These are phyloP conservation scores for Flaveria trinervia DNA, from an alignment of 129 eudicot genomes.

Conservation along the genomic window DNA sequence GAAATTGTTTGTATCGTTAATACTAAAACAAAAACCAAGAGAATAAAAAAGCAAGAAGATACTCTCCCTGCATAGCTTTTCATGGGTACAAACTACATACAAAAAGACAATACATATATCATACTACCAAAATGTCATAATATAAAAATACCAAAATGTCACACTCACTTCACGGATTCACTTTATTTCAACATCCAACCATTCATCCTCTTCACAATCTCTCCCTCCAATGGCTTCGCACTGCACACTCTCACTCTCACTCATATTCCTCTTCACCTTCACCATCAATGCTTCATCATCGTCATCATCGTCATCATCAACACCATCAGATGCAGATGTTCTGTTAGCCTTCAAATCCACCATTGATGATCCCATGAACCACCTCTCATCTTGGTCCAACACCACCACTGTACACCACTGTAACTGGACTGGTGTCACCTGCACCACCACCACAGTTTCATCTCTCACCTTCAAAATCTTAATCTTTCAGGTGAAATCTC, in stretches of 20 bases:
- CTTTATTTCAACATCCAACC: conserved; percentile 27
- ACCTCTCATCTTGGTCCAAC: conserved; percentile 77
- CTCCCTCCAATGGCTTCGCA: conserved; percentile 60
- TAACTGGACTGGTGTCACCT: conserved; percentile 90
- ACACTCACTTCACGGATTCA: conserved; percentile 37
- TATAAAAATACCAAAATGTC: conserved; percentile 12
- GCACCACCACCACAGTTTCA: conserved; percentile 53
- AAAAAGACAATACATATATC: conserved; percentile 26
- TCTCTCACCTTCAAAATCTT: conserved; percentile 63
- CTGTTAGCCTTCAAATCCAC: conserved; percentile 77
- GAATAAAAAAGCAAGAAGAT: conserved; percentile 27
- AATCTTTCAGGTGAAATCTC: conserved; percentile 93
- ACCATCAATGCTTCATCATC: conserved; percentile 29
- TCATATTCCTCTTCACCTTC: conserved; percentile 35
- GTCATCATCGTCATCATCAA: conserved; percentile 5
- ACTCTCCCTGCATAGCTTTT: conserved; percentile 33
- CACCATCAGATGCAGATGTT: conserved; percentile 55
- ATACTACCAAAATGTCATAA: conserved; percentile 18
- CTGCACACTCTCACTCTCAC: conserved; percentile 34
- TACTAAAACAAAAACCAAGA: conserved; percentile 11
- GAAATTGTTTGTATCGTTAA: conserved; percentile 8
- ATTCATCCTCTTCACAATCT: not conserved
- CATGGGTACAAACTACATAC: conserved; percentile 34
- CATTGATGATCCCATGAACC: conserved; percentile 66
- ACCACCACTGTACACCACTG: conserved; percentile 59